These are phyloP conservation scores for Aureobasidium subglaciale DNA, from an alignment of 2,329 filamentous ascomycete genomes.

Conservation along the genomic window DNA sequence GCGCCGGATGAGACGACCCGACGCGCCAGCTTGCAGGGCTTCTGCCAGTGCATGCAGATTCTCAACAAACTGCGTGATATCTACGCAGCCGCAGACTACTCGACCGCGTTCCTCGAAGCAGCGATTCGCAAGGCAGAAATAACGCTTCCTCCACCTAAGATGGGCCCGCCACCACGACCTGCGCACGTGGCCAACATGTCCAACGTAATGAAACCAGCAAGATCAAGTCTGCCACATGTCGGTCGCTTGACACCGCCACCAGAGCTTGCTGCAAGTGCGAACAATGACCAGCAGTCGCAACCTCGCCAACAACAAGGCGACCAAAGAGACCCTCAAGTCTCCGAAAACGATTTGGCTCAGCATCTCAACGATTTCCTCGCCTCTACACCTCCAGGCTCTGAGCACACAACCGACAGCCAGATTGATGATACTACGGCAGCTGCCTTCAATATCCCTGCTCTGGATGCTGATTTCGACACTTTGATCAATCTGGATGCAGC, in stretches of 20 bases:
- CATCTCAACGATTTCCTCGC: slow-evolving; percentile 45
- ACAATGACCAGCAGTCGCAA: neutral
- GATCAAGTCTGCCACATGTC: neutral
- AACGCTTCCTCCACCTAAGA: slow-evolving; percentile 46
- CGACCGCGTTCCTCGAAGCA: slow-evolving; percentile 89
- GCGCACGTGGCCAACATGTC: slow-evolving; percentile 4
- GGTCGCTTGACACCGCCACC: slow-evolving; percentile 34
- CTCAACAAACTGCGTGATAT: slow-evolving; percentile 81
- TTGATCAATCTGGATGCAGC: slow-evolving; percentile 32
- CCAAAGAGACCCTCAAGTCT: slow-evolving; percentile 18
- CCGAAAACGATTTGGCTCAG: slow-evolving; percentile 42
- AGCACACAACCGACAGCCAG: slow-evolving; percentile 17
- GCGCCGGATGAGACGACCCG: slow-evolving; percentile 66
- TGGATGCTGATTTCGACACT: slow-evolving; percentile 32
- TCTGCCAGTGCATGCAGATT: slow-evolving; percentile 87
- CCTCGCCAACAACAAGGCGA: slow-evolving; percentile 19
- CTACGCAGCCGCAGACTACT: slow-evolving; percentile 91
- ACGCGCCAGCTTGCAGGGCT: slow-evolving; percentile 67
- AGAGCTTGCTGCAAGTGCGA: slow-evolving; percentile 20
- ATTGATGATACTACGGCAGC: slow-evolving; percentile 3
- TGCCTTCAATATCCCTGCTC: slow-evolving; percentile 20
- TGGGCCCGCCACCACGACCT: slow-evolving; percentile 4
- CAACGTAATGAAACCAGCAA: slow-evolving; percentile 5
- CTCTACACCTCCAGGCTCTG: slow-evolving; percentile 40
- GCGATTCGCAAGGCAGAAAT: slow-evolving; percentile 83